phyloP scores from a whole-genome alignment of 352 stramenopile species.

The Phytophthora litchii region DNA sequence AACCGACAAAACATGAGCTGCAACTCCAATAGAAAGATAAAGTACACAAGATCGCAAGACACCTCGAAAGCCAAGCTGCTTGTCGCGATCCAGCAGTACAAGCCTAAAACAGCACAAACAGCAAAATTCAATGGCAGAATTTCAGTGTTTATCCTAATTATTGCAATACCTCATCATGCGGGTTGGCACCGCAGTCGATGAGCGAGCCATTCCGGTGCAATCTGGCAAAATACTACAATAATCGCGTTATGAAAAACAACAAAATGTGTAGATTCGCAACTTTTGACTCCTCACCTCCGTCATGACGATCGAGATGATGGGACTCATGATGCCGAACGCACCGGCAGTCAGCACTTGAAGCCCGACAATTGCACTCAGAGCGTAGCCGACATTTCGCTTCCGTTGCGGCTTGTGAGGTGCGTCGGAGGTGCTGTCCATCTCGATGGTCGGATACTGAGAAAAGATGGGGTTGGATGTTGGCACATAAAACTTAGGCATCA shows the following conservation, averaged over 20 bases:
- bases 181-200: constrained; percentile 63
- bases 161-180: constrained; percentile 38
- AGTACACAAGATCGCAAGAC: background rate
- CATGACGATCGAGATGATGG: constrained; percentile 68
- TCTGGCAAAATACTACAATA: constrained; percentile 70
- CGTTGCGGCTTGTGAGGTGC: constrained; percentile 7
- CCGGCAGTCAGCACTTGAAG: constrained; percentile 56
- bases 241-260: background rate
- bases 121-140: background rate
- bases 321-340: constrained; percentile 70
- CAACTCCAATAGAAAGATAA: no score
- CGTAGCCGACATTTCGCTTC: constrained; percentile 23
- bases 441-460: constrained; percentile 13
- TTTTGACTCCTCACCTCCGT: constrained; percentile 51
- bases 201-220: constrained; percentile 46
- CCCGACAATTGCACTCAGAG: constrained; percentile 48
- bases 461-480: background rate
- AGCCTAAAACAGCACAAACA: constrained; percentile 30
- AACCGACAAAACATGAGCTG: background rate
- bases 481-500: background rate
- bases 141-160: background rate
- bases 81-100: constrained; percentile 67
- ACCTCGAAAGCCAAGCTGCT: constrained; percentile 74
- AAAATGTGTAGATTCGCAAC: background rate
- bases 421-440: constrained; percentile 14